Base-by-base conservation (phyloP, 1,139 yeast genomes). In the Kodamaea plutei region DNA sequence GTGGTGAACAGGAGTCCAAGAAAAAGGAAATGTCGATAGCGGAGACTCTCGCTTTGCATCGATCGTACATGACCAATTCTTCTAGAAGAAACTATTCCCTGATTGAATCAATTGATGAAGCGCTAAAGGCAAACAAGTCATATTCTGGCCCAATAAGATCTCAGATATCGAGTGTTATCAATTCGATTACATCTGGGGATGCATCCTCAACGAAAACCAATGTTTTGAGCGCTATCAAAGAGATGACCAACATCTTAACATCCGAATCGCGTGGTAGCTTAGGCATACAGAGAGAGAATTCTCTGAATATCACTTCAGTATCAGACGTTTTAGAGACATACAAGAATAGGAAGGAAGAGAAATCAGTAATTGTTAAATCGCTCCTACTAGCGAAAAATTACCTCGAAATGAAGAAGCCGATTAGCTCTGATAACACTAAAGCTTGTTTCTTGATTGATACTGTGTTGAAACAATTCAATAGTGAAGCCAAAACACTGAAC, bases 21-120 rank as follows among this genome's bases (percentile, higher is more conserved):
- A 50, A 51, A 23, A 55, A 57, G 30, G 47, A 63, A 38, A 45
- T 75, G 30, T 71, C 85, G 0, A 79, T 80, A 25, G 84, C 85
- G 0, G 82, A 79, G 41, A 74, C 84, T 1, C 56, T 80, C 39
- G 83, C 83, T 1, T 47, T 69, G 30, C 76, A 79, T 33, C 57
- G 84, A 25, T 62, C 75, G 0, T 50, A 62, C 5, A 57, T 59
- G 50, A 33, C 41, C 4, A 48, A 44, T 12, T 56, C 52, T 2
- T 57, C 64, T 44, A 46, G 55, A 28, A 37, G 50, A 23, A 57
- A 56, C 37, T 53, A 53, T 33, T 48, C 61, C 1, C 38, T 58
- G 2, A 49, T 54, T 9, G 54, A 47, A 19, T 43, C 58, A 0
- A 33, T 55, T 8, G 59, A 56, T 11, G 56, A 51, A 20, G 47